Percentiles rank a stretch among this genome's conserved stretches.
phyloP scores from a whole-genome alignment of 2,329 filamentous ascomycete genomes.

The Aspergillus quadrilineatus region DNA sequence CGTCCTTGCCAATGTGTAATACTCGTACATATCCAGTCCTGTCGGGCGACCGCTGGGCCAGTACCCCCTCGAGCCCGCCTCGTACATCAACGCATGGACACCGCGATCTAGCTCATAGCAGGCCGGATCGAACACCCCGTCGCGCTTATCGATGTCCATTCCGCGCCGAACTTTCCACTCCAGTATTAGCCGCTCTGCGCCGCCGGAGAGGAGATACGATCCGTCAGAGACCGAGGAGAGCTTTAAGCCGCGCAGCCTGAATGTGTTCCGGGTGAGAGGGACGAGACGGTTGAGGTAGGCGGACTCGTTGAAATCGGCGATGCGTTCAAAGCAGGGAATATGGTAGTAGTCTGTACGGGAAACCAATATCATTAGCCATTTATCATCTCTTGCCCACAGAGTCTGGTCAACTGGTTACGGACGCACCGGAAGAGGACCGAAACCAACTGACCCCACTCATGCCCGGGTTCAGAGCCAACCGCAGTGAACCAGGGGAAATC shows the following conservation, averaged over 20 bases:
- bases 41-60: neutral
- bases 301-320: slow-evolving; percentile 3
- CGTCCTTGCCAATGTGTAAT: slow-evolving; percentile 2
- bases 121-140: neutral
- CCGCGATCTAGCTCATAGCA: neutral
- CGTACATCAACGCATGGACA: slow-evolving; percentile 1
- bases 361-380: neutral
- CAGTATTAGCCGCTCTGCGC: slow-evolving; percentile 3
- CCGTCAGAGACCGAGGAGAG: slow-evolving; percentile 6
- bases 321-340: slow-evolving; percentile 6
- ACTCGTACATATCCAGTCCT: slow-evolving; percentile 7
- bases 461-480: slow-evolving; percentile 7
- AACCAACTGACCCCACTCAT: slow-evolving; percentile 9
- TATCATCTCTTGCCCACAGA: neutral
- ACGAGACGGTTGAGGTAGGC: slow-evolving; percentile 7
- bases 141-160: slow-evolving; percentile 4
- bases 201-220: slow-evolving; percentile 5
- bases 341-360: slow-evolving; percentile 10
- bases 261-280: slow-evolving; percentile 11
- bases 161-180: slow-evolving; percentile 9
- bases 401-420: no score
- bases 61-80: neutral
- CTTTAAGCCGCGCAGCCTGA: slow-evolving; percentile 8
- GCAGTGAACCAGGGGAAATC: neutral
- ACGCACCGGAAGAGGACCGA: slow-evolving; percentile 5